These are phyloP conservation scores for Neurospora sp. DNA, from an alignment of 495 filamentous ascomycete genomes.

Conservation along the genomic window DNA sequence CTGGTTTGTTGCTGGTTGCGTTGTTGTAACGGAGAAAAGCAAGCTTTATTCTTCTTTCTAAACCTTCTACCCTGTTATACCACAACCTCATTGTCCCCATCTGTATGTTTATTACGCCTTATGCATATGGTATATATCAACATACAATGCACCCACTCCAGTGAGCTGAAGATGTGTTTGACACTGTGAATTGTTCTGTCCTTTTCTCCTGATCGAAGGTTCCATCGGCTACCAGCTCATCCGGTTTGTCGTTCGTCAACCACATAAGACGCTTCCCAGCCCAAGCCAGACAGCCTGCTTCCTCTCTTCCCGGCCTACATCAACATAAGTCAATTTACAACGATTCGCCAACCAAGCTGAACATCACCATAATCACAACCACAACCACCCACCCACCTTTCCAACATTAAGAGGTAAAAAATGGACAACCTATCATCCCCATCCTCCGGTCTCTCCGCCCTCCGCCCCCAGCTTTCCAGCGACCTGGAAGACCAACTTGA, in stretches of 20 bases:
- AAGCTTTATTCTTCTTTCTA: neutral
- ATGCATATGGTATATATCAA: neutral
- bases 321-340: neutral
- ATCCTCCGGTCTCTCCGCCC: neutral
- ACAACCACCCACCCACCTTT: no score
- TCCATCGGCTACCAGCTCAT: neutral
- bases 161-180: neutral
- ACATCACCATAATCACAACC: no score
- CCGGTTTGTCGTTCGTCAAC: neutral
- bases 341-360: neutral
- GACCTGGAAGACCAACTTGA: neutral
- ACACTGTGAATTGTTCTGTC: neutral
- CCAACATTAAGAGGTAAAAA: no score
- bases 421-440: neutral
- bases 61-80: neutral
- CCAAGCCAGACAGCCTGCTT: neutral
- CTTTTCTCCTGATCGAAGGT: neutral
- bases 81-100: neutral
- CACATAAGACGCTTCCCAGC: neutral
- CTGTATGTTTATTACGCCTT: neutral
- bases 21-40: neutral
- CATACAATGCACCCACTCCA: neutral
- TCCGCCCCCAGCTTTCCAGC: neutral
- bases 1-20: neutral
- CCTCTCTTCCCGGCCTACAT: neutral